Conservation (phyloP, 805 yeast species). For the Suhomyces xylopsoci region DNA sequence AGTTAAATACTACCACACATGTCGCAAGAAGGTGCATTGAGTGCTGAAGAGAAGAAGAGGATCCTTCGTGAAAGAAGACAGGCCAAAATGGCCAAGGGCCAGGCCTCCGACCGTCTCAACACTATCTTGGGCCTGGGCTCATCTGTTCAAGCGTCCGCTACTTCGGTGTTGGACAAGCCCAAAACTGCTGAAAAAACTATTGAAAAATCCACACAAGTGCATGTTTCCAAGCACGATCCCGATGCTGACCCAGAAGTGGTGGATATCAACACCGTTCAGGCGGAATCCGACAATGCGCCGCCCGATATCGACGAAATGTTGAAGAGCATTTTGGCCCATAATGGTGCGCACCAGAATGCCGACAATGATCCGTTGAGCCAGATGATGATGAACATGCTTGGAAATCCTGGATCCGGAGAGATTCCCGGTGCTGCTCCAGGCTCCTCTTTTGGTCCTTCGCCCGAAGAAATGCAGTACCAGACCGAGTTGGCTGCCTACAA, state of each 20-base stretch:
- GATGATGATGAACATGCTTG: slow-evolving; percentile 32
- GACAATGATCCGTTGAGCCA: slow-evolving; percentile 26
- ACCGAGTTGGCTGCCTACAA: slow-evolving; percentile 28
- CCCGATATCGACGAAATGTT: slow-evolving; percentile 35
- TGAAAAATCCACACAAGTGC: background rate
- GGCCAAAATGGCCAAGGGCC: slow-evolving; percentile 57
- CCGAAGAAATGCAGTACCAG: slow-evolving; percentile 25
- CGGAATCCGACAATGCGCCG: slow-evolving; percentile 11
- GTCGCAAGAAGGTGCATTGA: slow-evolving; percentile 13
- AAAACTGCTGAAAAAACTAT: slow-evolving; percentile 2
- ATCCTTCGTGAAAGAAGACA: slow-evolving; percentile 62
- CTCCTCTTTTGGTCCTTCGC: slow-evolving; percentile 4
- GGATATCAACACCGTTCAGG: slow-evolving; percentile 24
- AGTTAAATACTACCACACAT: background rate
- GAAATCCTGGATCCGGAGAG: slow-evolving; percentile 1
- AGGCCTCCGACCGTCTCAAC: slow-evolving; percentile 52
- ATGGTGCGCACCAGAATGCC: slow-evolving; percentile 1
- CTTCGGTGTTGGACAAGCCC: slow-evolving; percentile 33
- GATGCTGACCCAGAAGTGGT: slow-evolving; percentile 41
- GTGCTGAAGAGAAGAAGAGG: slow-evolving; percentile 57
- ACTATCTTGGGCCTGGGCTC: slow-evolving; percentile 39
- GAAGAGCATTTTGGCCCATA: slow-evolving; percentile 25
- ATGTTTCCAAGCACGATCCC: slow-evolving; percentile 1
- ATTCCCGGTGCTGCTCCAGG: background rate
- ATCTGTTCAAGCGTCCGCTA: slow-evolving; percentile 29